These are phyloP conservation scores for Aristolochia fimbriata DNA, from an alignment of 164 flowering plant genomes.

Conservation along the genomic window DNA sequence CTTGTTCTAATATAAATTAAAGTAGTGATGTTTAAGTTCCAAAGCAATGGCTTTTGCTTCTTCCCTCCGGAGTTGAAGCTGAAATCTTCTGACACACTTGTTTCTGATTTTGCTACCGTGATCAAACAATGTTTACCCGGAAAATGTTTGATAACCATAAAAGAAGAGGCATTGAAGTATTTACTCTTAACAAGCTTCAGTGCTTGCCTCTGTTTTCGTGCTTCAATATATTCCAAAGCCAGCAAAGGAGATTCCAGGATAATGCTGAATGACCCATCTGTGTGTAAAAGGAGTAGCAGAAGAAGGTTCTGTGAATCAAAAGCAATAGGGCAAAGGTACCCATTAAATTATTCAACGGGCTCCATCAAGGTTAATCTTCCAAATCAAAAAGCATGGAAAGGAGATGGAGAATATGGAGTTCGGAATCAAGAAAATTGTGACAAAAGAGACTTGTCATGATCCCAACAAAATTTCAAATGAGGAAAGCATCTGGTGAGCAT, in stretches of 20 bases:
- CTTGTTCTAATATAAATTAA: too few relatives aligned
- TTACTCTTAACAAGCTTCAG: constrained; percentile 56
- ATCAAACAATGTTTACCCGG: constrained; percentile 22
- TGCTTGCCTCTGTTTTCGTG: constrained; percentile 44
- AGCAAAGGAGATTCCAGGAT: constrained; percentile 73
- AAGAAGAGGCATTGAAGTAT: constrained; percentile 32
- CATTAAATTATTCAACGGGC: constrained; percentile 32
- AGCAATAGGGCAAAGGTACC: constrained; percentile 29
- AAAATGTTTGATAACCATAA: constrained; percentile 42
- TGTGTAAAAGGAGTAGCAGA: constrained; percentile 22
- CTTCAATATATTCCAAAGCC: constrained; percentile 65
- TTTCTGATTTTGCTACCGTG: too few relatives aligned
- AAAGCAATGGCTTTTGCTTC: too few relatives aligned
- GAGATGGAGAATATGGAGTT: constrained; percentile 37
- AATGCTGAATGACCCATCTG: constrained; percentile 37
- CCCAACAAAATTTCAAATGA: constrained; percentile 6
- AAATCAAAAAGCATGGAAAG: constrained; percentile 32
- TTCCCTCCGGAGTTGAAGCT: too few relatives aligned
- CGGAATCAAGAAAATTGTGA: constrained; percentile 48
- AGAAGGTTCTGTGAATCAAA: constrained; percentile 64
- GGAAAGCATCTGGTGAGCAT: too few relatives aligned
- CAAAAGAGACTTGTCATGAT: constrained; percentile 40
- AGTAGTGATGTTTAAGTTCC: too few relatives aligned
- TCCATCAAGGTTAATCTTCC: constrained; percentile 35
- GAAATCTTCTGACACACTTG: too few relatives aligned